Evolutionary conservation across 768 basidiomycete genomes (phyloP).

Genomic region (Tulasnella calospora): DNA sequence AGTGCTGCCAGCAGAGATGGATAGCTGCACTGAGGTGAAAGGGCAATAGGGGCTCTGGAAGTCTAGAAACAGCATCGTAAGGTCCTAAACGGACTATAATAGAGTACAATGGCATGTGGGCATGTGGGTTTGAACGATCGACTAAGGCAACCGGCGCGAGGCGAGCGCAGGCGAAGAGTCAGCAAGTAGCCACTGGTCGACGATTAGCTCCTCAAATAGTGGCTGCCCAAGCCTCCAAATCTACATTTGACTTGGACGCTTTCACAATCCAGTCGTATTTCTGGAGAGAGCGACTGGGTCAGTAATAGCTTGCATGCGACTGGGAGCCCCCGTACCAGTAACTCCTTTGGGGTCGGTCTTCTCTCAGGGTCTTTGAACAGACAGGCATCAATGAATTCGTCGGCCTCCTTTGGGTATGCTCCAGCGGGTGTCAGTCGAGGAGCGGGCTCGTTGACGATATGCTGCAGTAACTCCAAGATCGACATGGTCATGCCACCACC

Average conservation of each 20-base stretch:
- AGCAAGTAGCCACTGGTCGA: background rate
- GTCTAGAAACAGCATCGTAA: conserved; percentile 6
- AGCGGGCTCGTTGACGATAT: conserved; percentile 98
- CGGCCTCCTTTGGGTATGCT: conserved; percentile 66
- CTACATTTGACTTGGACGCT: conserved; percentile 55
- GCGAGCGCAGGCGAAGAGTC: background rate
- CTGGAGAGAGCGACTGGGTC: conserved; percentile 38
- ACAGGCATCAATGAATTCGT: conserved; percentile 84
- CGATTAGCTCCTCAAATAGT: conserved; percentile 14
- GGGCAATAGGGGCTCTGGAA: background rate
- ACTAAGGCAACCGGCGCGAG: background rate
- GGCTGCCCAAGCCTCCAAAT: conserved; percentile 71
- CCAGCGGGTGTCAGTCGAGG: conserved; percentile 76
- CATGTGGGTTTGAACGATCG: background rate
- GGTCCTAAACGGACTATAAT: background rate
- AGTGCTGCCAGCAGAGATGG: background rate
- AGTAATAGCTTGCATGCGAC: background rate
- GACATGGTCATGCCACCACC: conserved; percentile 98
- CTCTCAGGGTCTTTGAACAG: conserved; percentile 82
- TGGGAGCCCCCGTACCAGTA: conserved; percentile 51
- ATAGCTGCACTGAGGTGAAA: background rate
- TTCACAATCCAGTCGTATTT: conserved; percentile 70
- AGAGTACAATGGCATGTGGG: background rate
- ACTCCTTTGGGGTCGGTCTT: conserved; percentile 81
- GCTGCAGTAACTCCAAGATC: conserved; percentile 92